A percentile compares a stretch with the other conserved stretches of the same genome.
These are phyloP conservation scores for Zizania latifolia DNA, from an alignment of 176 grass and related monocot species.

Conservation along the genomic window DNA sequence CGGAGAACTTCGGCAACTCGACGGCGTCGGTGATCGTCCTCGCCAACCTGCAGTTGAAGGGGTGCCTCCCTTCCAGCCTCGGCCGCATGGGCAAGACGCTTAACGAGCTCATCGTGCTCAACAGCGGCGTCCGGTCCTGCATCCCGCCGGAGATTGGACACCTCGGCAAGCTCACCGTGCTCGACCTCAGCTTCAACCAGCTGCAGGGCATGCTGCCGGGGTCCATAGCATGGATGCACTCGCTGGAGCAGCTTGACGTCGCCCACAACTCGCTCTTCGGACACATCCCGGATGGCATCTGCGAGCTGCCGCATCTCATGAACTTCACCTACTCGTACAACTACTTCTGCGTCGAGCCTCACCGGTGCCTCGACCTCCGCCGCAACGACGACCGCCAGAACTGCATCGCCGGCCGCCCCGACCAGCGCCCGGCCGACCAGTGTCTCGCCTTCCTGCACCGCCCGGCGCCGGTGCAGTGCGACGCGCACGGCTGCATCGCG, in stretches of 20 bases:
- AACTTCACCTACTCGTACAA: conserved; percentile 92
- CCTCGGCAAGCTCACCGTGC: conserved; percentile 46
- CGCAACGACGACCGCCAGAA: conserved; percentile 59
- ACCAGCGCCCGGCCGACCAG: conserved; percentile 51
- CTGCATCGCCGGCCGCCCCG: conserved; percentile 53
- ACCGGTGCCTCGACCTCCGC: conserved; percentile 38
- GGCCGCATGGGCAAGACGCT: conserved; percentile 44
- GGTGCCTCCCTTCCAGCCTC: conserved; percentile 53
- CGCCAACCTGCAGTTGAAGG: conserved; percentile 42
- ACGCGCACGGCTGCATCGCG: conserved; percentile 56
- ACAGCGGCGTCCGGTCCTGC: conserved; percentile 56
- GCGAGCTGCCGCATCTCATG: conserved; percentile 50
- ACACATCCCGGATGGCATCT: conserved; percentile 50
- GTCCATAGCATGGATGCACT: conserved; percentile 49
- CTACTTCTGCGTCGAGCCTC: conserved; percentile 67
- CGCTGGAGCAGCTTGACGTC: conserved; percentile 65
- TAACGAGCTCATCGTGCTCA: conserved; percentile 64
- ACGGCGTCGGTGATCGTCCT: conserved; percentile 70
- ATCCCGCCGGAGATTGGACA: conserved; percentile 54
- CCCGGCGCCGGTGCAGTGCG: conserved; percentile 56
- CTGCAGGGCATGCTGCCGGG: conserved; percentile 54
- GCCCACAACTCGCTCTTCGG: conserved; percentile 70
- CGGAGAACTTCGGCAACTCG: conserved; percentile 61
- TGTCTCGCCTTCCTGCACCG: conserved; percentile 66
- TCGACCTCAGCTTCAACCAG: conserved; percentile 71